Base-by-base conservation (phyloP, 2,329 filamentous ascomycete genomes). In the Penicillium sp. region DNA sequence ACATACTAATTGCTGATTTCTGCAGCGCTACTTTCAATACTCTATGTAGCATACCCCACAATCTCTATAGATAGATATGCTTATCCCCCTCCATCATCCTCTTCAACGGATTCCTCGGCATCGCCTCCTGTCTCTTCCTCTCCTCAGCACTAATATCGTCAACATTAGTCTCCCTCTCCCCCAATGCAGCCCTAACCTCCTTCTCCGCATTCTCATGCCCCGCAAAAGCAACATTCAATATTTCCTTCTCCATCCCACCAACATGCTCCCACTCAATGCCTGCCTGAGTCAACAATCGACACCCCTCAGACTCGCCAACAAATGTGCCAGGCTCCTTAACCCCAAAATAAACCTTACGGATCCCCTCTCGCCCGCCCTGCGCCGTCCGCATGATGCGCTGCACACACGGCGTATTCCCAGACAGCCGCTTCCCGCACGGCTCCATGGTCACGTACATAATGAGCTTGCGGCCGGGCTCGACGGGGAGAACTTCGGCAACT, bases 371-470 rank as follows among this genome's bases (percentile, higher is more conserved):
- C 8, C 78, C 77, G 49, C 68, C 61, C 60, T 67, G 50, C 17
- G 77, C 59, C 61, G 81, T 77, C 31, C 71, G 69, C 38, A 95
- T 75, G 25, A 99, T 89, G 50, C 93, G 81, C 64, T 96, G 85
- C 8, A 90, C 88, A 67, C 94, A 80, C 2, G 77, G 74, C 45
- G 63, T 59, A 57, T 80, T 79, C n/a, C 77, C 78, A 2, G 74
- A 77, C 11, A 80, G 61, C 30, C 78, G 68, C 56, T 75, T 72
- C 46, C 74, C 76, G 64, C 78, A 80, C 5, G 78, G 78, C 60
- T 80, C 94, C 80, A 99, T 91, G 0, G 92, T 97, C 0, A 95
- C 97, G 73, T 97, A 97, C 12, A 99, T 81, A 4, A 84, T 80
- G 0, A 83, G 75, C 33, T 80, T 73, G 0, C 83, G 80, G 37